These are phyloP conservation scores for Calcarisporium arbuscula DNA, from an alignment of 2,329 filamentous ascomycete genomes.

Conservation along the genomic window DNA sequence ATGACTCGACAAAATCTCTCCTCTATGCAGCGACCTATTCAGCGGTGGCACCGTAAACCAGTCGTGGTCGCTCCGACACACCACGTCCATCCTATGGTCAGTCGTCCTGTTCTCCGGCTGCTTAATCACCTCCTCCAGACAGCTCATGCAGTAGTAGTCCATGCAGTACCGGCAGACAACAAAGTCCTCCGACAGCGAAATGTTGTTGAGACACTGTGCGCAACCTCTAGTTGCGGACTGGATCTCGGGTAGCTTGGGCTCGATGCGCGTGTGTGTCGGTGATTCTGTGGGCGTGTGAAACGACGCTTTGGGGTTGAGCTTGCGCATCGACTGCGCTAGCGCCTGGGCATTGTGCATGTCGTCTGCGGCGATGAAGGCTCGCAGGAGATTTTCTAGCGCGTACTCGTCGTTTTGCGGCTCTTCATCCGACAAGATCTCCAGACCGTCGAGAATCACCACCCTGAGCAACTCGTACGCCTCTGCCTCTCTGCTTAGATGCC, in stretches of 20 bases:
- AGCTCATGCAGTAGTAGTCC: conserved; percentile 31
- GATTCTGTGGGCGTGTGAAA: conserved; percentile 21
- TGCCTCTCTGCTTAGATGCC: conserved; percentile 19
- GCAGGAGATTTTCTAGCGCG: conserved; percentile 34
- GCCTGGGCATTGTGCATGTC: conserved; percentile 29
- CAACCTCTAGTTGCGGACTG: conserved; percentile 27
- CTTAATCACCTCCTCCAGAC: conserved; percentile 23
- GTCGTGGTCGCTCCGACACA: conserved; percentile 30
- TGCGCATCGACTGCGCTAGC: conserved; percentile 32
- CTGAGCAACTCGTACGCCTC: conserved; percentile 24
- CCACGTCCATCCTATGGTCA: conserved; percentile 20
- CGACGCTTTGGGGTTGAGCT: conserved; percentile 22
- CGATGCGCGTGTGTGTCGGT: conserved; percentile 19
- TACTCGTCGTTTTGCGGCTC: conserved; percentile 36
- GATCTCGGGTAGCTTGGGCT: conserved; percentile 31
- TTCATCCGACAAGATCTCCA: conserved; percentile 31
- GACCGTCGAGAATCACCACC: conserved; percentile 28
- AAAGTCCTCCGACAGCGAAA: conserved; percentile 23
- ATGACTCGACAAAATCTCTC: conserved; percentile 29
- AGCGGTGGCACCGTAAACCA: conserved; percentile 34
- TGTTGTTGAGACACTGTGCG: conserved; percentile 30
- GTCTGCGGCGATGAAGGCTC: conserved; percentile 30
- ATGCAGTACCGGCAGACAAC: conserved; percentile 31
- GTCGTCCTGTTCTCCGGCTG: conserved; percentile 22
- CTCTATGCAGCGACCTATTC: conserved; percentile 25